Percentiles rank a stretch among this genome's conserved stretches.
These are phyloP conservation scores for Malus fusca DNA, from an alignment of 306 rosid genomes.

Conservation along the genomic window DNA sequence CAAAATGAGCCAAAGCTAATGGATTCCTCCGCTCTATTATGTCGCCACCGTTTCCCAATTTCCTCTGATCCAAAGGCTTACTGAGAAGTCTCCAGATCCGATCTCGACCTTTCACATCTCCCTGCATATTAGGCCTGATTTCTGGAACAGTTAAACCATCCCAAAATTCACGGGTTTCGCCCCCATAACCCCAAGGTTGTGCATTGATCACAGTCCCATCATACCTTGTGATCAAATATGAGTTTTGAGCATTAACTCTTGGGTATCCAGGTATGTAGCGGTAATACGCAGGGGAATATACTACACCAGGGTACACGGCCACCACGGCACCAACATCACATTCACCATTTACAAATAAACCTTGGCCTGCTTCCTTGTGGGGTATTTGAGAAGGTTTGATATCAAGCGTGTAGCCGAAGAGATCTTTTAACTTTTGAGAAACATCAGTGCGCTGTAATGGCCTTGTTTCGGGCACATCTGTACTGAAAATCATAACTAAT, in stretches of 20 bases:
- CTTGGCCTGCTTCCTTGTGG: slow-evolving; percentile 74
- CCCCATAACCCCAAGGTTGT: slow-evolving; percentile 85
- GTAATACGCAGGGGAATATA: slow-evolving; percentile 77
- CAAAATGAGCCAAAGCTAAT: slow-evolving; percentile 83
- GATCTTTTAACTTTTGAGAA: slow-evolving; percentile 58
- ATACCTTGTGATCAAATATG: slow-evolving; percentile 84
- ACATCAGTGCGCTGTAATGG: slow-evolving; percentile 45
- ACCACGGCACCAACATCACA: slow-evolving; percentile 67
- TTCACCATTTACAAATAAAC: slow-evolving; percentile 68
- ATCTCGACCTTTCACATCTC: slow-evolving; percentile 53
- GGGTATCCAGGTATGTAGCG: slow-evolving; percentile 92
- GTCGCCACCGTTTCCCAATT: slow-evolving; percentile 24
- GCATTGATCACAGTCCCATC: slow-evolving; percentile 76
- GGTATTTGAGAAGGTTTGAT: slow-evolving; percentile 65
- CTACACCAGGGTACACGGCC: slow-evolving; percentile 79
- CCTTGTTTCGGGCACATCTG: slow-evolving; percentile 68
- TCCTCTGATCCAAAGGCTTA: slow-evolving; percentile 65
- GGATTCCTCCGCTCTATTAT: slow-evolving; percentile 79
- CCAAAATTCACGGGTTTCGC: slow-evolving; percentile 55
- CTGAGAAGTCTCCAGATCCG: slow-evolving; percentile 59
- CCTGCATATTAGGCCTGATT: slow-evolving; percentile 24
- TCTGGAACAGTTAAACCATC: slow-evolving; percentile 28
- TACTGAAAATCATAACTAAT: slow-evolving; percentile 34
- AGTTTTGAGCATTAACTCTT: slow-evolving; percentile 57
- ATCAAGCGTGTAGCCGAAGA: slow-evolving; percentile 61